A percentile compares a stretch with the other conserved stretches of the same genome.
phyloP scores from a whole-genome alignment of 176 grass and related monocot genomes.

The Raddia distichophylla region DNA sequence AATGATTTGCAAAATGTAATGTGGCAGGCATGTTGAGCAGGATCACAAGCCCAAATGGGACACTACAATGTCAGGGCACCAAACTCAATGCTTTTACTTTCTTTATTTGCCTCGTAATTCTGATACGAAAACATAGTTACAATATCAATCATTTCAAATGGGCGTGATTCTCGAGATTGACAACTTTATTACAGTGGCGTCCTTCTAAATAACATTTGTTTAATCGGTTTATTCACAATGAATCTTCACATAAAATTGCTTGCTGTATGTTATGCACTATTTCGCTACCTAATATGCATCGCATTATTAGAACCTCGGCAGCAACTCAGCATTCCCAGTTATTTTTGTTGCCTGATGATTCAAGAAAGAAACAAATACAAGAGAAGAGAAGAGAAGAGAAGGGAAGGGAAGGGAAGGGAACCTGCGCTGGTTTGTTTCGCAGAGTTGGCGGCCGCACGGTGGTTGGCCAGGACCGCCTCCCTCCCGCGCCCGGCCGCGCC shows the following conservation, averaged over 20 bases:
- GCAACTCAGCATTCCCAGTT: background rate
- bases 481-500: conserved; percentile 36
- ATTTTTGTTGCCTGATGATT: background rate
- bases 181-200: no score
- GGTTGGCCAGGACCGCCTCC: conserved; percentile 25
- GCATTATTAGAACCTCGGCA: background rate
- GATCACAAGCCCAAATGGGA: no score
- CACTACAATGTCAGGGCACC: no score
- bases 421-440: conserved; percentile 27
- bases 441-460: background rate
- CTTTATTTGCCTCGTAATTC: no score
- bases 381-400: background rate
- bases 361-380: background rate
- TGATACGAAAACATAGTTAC: no score
- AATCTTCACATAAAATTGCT: background rate
- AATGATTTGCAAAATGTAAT: background rate
- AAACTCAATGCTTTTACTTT: no score
- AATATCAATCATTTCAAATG: no score
- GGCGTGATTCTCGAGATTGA: no score
- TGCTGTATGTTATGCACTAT: background rate
- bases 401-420: conserved; percentile 1
- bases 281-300: background rate
- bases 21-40: background rate
- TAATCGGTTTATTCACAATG: background rate
- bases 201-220: background rate